Evolutionary conservation across 768 basidiomycete species (phyloP), one percentile per base, ranked within the genome.

Genomic region (Amanita jacksonii): DNA sequence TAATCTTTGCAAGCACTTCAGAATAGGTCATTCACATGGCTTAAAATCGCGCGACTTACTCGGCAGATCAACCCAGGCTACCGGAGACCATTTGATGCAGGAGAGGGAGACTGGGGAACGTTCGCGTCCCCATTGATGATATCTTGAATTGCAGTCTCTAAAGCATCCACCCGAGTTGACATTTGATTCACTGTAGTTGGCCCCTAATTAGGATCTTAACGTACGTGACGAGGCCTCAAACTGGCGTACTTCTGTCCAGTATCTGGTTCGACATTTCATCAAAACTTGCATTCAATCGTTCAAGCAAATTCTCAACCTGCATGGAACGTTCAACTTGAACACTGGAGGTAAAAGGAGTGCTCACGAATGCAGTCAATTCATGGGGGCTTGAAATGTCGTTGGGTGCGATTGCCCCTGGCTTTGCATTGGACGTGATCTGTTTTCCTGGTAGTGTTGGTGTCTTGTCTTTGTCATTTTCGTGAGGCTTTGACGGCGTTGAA

Each of bases 241-340:
- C 35, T 44, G 31, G 72, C 82, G 53, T 57, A 89, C 85, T 88
- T 54, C 83, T 72, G 46, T 87, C 83, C 49, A 94, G 71, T 50
- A 96, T 87, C 59, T 93, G 85, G 15, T 71, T 70, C 24, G 90
- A 93, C 89, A 93, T 93, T 41, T 90, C 85, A 53, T 94, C 89
- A 54, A 96, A 94, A 50, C 87, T 87, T 38, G 74, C 54, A 55
- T 96, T 91, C n/a, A 96, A 70, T 54, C 92, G 85, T 52, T 88
- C 85, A 8, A 96, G 64, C 16, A 96, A 65, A 9, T 78, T 84
- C 63, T 96, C 92, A 9, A 94, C 89, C 91, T 93, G 52, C 13
- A 28, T 32, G 31, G 34, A 20, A 33, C 25, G 15, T 39, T 33
- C 52, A 19, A 38, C 19, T 46, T 13, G 49, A 46, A 41, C 23